Percentiles rank a stretch among this genome's conserved stretches.
Conservation (phyloP, 345 rosid genomes). For the Rhodamnia rubescens region DNA sequence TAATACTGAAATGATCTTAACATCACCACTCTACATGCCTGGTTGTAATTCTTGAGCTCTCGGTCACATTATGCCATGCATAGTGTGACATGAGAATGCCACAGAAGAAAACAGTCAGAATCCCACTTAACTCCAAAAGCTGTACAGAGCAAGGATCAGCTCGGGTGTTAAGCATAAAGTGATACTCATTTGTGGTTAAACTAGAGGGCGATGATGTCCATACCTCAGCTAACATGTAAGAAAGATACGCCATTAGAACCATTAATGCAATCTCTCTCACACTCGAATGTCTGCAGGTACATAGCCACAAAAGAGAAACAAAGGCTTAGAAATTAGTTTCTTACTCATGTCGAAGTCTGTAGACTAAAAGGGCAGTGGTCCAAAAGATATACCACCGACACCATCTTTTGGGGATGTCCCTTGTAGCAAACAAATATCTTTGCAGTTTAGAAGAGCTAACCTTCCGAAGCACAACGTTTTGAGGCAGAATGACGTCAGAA, state of each 20-base stretch:
- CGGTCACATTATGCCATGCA: slow-evolving; percentile 68
- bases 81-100: slow-evolving; percentile 85
- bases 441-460: slow-evolving; percentile 10
- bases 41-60: slow-evolving; percentile 71
- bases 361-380: background rate
- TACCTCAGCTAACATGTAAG: slow-evolving; percentile 88
- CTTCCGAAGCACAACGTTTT: slow-evolving; percentile 62
- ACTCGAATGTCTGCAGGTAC: slow-evolving; percentile 55
- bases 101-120: slow-evolving; percentile 86
- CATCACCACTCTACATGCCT: slow-evolving; percentile 23
- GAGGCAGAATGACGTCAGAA: slow-evolving; percentile 53
- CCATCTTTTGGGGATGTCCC: background rate
- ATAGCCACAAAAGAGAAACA: background rate
- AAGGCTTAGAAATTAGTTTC: background rate
- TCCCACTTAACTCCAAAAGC: slow-evolving; percentile 78
- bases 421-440: background rate
- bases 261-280: slow-evolving; percentile 61
- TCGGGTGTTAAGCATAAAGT: background rate
- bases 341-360: background rate
- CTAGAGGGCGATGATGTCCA: background rate
- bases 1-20: background rate
- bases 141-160: slow-evolving; percentile 16
- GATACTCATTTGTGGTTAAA: background rate
- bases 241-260: slow-evolving; percentile 84
- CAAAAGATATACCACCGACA: background rate